A percentile compares a stretch with the other conserved stretches of the same genome.
phyloP scores from a whole-genome alignment of 768 basidiomycete genomes.

The Amylocystis lapponica region DNA sequence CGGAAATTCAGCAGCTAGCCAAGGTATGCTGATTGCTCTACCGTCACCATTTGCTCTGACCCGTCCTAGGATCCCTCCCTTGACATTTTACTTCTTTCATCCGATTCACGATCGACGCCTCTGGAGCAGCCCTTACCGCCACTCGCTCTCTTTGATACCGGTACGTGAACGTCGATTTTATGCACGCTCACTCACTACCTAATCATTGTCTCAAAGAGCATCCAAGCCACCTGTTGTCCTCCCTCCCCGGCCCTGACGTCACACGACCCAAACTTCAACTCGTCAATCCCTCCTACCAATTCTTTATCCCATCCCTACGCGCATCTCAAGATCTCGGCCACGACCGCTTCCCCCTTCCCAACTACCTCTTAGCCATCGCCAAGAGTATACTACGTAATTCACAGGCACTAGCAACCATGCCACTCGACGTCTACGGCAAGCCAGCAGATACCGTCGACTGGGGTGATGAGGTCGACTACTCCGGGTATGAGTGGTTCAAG shows the following conservation, averaged over 20 bases:
- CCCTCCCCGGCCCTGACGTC: neutral
- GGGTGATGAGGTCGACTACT: constrained; percentile 70
- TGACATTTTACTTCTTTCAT: constrained; percentile 11
- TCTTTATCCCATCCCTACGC: constrained; percentile 17
- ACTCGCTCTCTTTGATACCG: constrained; percentile 11
- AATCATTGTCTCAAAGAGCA: too few relatives aligned
- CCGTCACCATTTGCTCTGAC: neutral
- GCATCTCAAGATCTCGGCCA: constrained; percentile 16
- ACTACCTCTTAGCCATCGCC: constrained; percentile 24
- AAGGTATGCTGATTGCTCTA: too few relatives aligned
- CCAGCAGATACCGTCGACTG: constrained; percentile 66
- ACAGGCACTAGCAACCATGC: constrained; percentile 11
- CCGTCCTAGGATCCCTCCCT: constrained; percentile 11
- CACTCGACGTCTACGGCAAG: constrained; percentile 39
- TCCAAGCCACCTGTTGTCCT: neutral
- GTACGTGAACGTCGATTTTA: constrained; percentile 3
- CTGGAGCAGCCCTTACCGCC: constrained; percentile 2
- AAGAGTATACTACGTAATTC: constrained; percentile 3
- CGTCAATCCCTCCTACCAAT: constrained; percentile 5
- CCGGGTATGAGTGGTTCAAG: constrained; percentile 66
- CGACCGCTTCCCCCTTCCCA: constrained; percentile 25
- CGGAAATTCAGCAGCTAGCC: too few relatives aligned
- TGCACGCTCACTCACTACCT: neutral
- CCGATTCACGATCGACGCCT: constrained; percentile 3
- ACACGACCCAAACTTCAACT: neutral